Evolutionary conservation across 2,329 filamentous ascomycete species (phyloP).

Genomic region (Botrytis pseudocinerea): DNA sequence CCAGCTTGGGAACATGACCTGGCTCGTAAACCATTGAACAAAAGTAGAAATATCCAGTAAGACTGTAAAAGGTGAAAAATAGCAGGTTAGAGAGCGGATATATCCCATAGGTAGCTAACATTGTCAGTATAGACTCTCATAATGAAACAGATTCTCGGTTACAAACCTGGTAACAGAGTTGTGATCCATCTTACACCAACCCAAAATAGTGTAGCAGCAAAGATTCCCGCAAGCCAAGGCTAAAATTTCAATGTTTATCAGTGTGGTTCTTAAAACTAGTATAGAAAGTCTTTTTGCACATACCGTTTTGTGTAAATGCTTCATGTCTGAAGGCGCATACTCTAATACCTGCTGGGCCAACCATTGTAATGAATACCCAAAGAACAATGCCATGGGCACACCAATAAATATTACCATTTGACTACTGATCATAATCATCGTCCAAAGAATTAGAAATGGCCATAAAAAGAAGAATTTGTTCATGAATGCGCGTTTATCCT

Average conservation of each 20-base stretch:
- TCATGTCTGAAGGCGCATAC: constrained; percentile 85
- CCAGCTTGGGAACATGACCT: constrained; percentile 87
- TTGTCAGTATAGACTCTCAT: constrained; percentile 39
- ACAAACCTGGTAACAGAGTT: constrained; percentile 67
- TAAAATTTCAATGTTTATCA: constrained; percentile 42
- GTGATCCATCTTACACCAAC: constrained; percentile 75
- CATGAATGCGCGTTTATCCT: constrained; percentile 76
- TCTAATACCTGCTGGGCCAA: constrained; percentile 74
- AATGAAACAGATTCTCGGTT: constrained; percentile 34
- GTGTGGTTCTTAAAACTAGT: background rate
- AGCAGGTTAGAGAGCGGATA: constrained; percentile 76
- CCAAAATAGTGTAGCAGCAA: constrained; percentile 82
- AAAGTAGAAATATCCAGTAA: constrained; percentile 84
- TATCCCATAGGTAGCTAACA: constrained; percentile 59
- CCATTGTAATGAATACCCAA: constrained; percentile 73
- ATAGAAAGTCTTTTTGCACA: constrained; percentile 37
- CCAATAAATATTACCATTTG: constrained; percentile 73
- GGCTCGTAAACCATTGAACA: constrained; percentile 86
- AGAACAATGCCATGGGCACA: constrained; percentile 67
- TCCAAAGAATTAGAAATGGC: constrained; percentile 76
- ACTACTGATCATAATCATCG: constrained; percentile 70
- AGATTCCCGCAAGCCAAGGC: constrained; percentile 93
- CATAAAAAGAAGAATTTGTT: constrained; percentile 86
- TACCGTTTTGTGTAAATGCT: constrained; percentile 85
- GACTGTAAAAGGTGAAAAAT: constrained; percentile 63